Base-by-base conservation (phyloP, 805 yeast genomes). In the Isabelozyma pseudorhagii region DNA sequence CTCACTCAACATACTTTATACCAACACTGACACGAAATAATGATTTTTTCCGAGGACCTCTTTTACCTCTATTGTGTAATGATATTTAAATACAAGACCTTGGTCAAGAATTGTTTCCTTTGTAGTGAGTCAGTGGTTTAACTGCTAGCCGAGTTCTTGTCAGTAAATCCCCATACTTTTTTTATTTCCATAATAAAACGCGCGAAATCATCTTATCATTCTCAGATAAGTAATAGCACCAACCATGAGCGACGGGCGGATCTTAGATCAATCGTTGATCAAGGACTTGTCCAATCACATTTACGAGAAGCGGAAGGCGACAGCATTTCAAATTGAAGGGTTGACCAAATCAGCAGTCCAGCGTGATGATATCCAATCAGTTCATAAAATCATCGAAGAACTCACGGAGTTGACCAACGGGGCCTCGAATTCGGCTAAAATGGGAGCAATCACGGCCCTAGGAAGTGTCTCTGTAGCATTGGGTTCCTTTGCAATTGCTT, bases 381-480 rank as follows among this genome's bases (percentile, higher is more conserved):
- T 89, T 47, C 78, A 78, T 47, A 71, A 68, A 42, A 81, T 85
- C 48, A 87, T 93, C 41, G 84, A 81, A 50, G 96, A 91, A 61
- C 72, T 94, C 49, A 89, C 72, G 81, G 97, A 40, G 80, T 87
- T 49, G 88, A 92, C 74, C 84, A 66, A 63, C 46, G 89, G 69
- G 83, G 97, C 46, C 78, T 87, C 77, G 40, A 72, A 69, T 45
- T 89, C 96, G 5, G 75, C 75, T 14, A 80, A 97, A 58, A 92
- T 91, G 75, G 99, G 99, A 14, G 97, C 98, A 0, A 77, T 93
- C 40, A 93, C 96, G 56, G 98, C 98, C 0, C 72, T 94, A 15
- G 99, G 98, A 5, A 96, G 97, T 10, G 94, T 91, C 4, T 91
- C 97, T 0, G 92, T 94, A 49, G 98, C 98, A 0, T 69, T 94